Evolutionary conservation across 805 yeast genomes (phyloP), one percentile per base, ranked within the genome.

Genomic region (Tetrapisispora fleetii): DNA sequence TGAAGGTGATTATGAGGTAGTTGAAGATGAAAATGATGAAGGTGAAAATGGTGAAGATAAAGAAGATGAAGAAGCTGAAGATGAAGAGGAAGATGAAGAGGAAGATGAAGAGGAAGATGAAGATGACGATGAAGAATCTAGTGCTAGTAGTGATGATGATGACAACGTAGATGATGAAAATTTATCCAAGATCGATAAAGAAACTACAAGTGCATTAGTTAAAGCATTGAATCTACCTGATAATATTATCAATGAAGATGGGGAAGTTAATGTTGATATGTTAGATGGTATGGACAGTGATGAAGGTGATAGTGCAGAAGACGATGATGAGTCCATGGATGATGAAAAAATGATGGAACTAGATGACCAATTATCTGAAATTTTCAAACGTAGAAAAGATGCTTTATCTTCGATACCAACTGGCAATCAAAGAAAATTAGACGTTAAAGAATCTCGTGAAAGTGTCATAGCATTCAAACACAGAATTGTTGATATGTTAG

Each of bases 291-390:
- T 63, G 30, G 66, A 60, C 30, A 72, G 65, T 54, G 62, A 69
- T 13, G 71, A 67, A 14, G 71, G 65, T 35, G 69, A 62, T 11
- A 80, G 74, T 4, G 78, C 73, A 28, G 81, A 76, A 28, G 75
- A 77, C 7, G 81, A 78, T 24, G 85, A 81, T 46, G 95, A 85
- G 55, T 81, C 91, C 0, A 86, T 89, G 95, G 95, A 90, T 51
- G 97, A 90, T 65, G 96, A 90, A 58, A 89, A 89, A 63, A 91
- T 91, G 98, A 80, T 89, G 82, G 95, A 90, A 19, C 77, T 91
- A 57, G 98, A 91, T 62, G 85, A 75, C 21, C 93, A 88, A 52
- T 70, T 91, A 30, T 78, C 96, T 0, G 76, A 75, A 47, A 91
- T 91, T 48, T 91, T 91, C 74, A 79, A 83, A 58, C 91, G 88